phyloP scores from a whole-genome alignment of 352 stramenopile genomes.

The Globisporangium barbulae region DNA sequence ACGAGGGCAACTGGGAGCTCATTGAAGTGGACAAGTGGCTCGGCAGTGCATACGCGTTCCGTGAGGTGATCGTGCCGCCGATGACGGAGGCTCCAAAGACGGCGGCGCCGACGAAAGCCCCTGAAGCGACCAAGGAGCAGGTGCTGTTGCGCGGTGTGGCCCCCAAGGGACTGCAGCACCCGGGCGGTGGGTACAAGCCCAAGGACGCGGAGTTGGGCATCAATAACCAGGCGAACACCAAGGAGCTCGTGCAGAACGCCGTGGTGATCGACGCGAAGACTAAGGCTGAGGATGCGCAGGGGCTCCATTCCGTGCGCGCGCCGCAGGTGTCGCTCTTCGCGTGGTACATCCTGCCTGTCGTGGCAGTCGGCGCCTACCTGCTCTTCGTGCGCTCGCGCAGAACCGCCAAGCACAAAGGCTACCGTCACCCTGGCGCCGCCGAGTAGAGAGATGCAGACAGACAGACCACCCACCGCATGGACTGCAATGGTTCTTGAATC shows the following conservation, averaged over 20 bases:
- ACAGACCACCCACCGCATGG: background rate
- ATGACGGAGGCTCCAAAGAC: conserved; percentile 19
- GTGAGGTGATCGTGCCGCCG: conserved; percentile 44
- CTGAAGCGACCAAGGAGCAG: conserved; percentile 3
- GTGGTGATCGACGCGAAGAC: conserved; percentile 27
- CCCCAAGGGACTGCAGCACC: conserved; percentile 9
- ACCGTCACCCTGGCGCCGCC: conserved; percentile 6
- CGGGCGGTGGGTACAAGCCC: conserved; percentile 34
- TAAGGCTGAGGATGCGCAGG: conserved; percentile 28
- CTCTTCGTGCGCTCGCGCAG: conserved; percentile 53
- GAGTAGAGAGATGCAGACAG: background rate
- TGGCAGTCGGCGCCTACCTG: conserved; percentile 60
- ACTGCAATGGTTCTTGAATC: background rate
- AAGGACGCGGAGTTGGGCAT: conserved; percentile 70
- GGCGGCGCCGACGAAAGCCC: conserved; percentile 8
- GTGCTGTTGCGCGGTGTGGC: conserved; percentile 16
- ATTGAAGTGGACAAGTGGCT: conserved; percentile 80
- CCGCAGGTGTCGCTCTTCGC: conserved; percentile 70
- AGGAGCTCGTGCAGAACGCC: conserved; percentile 31
- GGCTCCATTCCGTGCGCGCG: conserved; percentile 39
- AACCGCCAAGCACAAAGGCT: conserved; percentile 14
- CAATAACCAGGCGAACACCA: conserved; percentile 58
- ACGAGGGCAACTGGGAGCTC: conserved; percentile 53
- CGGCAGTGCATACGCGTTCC: conserved; percentile 54
- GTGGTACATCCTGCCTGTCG: conserved; percentile 78